These are phyloP conservation scores for Wickerhamiella brachini DNA, from an alignment of 805 yeast species.

Conservation along the genomic window DNA sequence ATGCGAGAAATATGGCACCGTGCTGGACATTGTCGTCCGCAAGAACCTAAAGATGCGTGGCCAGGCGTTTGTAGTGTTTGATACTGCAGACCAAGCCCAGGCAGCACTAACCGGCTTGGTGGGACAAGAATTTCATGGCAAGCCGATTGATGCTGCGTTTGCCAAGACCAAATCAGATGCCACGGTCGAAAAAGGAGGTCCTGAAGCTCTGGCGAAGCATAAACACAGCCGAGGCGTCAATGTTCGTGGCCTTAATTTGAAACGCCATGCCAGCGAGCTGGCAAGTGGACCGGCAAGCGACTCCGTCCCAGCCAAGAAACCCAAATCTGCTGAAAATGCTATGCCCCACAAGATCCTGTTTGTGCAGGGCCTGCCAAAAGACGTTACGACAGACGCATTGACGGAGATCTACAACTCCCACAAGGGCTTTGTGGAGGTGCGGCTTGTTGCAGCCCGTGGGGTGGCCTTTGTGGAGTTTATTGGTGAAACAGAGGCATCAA, in stretches of 20 bases:
- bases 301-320: constrained; percentile 4
- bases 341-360: constrained; percentile 54
- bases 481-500: constrained; percentile 7
- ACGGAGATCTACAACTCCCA: constrained; percentile 33
- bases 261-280: neutral
- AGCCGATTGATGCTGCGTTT: constrained; percentile 31
- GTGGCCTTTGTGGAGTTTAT: constrained; percentile 70
- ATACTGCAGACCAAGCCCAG: constrained; percentile 29
- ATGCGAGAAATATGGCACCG: constrained; percentile 35
- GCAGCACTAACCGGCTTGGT: constrained; percentile 31
- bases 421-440: constrained; percentile 51
- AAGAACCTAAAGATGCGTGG: constrained; percentile 58
- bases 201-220: neutral
- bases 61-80: constrained; percentile 65
- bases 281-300: constrained; percentile 3
- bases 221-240: neutral
- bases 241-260: neutral
- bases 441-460: constrained; percentile 50
- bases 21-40: constrained; percentile 41
- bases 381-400: constrained; percentile 30
- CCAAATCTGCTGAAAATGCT: constrained; percentile 5
- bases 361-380: constrained; percentile 47
- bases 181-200: constrained; percentile 24
- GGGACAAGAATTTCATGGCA: constrained; percentile 32
- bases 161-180: constrained; percentile 9